Percentiles rank a stretch among this genome's conserved stretches.
These are phyloP conservation scores for Evernia prunastri DNA, from an alignment of 495 filamentous ascomycete species.

Conservation along the genomic window DNA sequence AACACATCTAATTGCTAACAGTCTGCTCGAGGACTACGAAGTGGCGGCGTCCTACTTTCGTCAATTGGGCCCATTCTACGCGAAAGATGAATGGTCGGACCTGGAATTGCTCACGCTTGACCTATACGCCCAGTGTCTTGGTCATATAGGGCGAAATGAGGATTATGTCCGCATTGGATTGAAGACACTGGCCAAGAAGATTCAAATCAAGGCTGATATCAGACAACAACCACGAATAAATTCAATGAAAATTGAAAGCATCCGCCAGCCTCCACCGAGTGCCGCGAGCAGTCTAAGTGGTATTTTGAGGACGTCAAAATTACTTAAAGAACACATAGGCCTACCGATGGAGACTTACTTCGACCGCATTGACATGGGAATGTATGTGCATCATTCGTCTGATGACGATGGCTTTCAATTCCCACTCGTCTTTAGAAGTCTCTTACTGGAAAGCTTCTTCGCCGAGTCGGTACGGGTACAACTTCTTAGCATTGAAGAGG, in stretches of 20 bases:
- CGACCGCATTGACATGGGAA: conserved; percentile 59
- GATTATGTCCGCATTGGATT: conserved; percentile 74
- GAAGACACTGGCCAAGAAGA: conserved; percentile 67
- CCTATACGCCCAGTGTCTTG: conserved; percentile 79
- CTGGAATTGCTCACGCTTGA: conserved; percentile 77
- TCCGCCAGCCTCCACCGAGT: conserved; percentile 49
- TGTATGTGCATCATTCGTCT: conserved; percentile 60
- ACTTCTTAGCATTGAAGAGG: conserved; percentile 43
- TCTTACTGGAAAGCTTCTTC: conserved; percentile 64
- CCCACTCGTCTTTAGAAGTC: conserved; percentile 59
- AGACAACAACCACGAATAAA: conserved; percentile 14
- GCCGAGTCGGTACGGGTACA: conserved; percentile 61
- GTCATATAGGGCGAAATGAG: conserved; percentile 64
- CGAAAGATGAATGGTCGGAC: conserved; percentile 68
- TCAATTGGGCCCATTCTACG: conserved; percentile 75
- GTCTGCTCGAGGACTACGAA: conserved; percentile 60
- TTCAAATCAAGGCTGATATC: conserved; percentile 33
- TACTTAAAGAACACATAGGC: conserved; percentile 56
- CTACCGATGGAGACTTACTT: conserved; percentile 70
- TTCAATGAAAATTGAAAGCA: conserved; percentile 28
- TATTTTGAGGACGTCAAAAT: conserved; percentile 54
- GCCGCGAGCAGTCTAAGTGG: conserved; percentile 58
- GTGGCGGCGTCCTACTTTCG: conserved; percentile 74
- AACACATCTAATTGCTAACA: conserved; percentile 20
- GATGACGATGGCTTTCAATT: conserved; percentile 75